Conservation (phyloP, 2,329 filamentous ascomycete species). For the Botrytis squamosa region DNA sequence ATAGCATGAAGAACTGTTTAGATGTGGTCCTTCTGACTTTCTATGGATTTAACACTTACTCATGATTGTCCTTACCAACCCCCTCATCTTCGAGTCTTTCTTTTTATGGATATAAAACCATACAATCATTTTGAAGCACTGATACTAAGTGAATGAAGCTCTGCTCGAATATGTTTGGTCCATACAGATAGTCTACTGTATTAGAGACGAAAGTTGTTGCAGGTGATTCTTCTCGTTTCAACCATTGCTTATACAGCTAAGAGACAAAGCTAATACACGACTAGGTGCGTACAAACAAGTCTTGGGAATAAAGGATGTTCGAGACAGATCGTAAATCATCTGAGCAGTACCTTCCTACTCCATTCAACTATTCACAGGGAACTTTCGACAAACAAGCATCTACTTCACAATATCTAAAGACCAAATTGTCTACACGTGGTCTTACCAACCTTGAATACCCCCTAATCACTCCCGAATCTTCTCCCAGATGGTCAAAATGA, state of each 20-base stretch:
- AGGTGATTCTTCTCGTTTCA: not conserved
- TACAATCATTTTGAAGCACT: not conserved
- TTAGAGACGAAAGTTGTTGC: rapidly evolving
- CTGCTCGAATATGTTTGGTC: not conserved
- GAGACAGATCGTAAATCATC: not conserved
- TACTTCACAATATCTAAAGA: not conserved
- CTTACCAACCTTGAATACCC: too few species aligned
- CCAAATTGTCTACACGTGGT: not conserved
- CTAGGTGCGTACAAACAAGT: too few species aligned
- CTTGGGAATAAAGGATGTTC: not conserved
- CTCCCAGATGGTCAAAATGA: too few species aligned
- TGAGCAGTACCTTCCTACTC: not conserved
- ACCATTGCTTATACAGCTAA: not conserved
- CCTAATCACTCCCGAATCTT: rapidly evolving
- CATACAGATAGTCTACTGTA: not conserved
- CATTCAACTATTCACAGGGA: not conserved
- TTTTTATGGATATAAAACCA: not conserved
- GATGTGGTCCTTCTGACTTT: not conserved
- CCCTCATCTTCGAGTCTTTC: not conserved
- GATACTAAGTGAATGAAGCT: not conserved
- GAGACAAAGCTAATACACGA: not conserved
- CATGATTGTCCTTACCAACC: not conserved
- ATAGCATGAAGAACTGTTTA: not conserved
- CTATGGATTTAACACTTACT: not conserved
- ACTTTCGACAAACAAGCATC: not conserved